Conservation (phyloP, 1,284 basidiomycete species). For the Hemileia vastatrix region DNA sequence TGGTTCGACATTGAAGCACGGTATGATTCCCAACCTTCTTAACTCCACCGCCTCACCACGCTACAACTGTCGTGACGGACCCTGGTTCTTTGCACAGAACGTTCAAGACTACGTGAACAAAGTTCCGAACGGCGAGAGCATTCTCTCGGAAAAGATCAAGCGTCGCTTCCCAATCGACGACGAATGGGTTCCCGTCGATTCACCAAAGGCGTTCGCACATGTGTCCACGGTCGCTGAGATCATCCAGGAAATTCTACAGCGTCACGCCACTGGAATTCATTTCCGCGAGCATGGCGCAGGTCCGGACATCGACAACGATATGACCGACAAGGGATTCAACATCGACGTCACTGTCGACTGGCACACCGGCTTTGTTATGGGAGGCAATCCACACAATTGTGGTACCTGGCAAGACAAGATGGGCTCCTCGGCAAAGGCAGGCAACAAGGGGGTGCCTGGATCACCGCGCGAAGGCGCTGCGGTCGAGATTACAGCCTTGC, state of each 20-base stretch:
- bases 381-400: constrained; percentile 38
- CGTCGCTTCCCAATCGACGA: constrained; percentile 37
- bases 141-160: constrained; percentile 33
- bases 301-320: constrained; percentile 36
- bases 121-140: constrained; percentile 33
- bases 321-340: constrained; percentile 39
- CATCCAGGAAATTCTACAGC: constrained; percentile 38
- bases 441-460: constrained; percentile 37
- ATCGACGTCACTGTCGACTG: constrained; percentile 39
- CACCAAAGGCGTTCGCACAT: constrained; percentile 33
- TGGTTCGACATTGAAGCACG: constrained; percentile 37
- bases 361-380: constrained; percentile 38
- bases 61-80: constrained; percentile 39
- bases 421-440: constrained; percentile 36
- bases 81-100: constrained; percentile 41
- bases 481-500: constrained; percentile 37
- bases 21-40: constrained; percentile 38
- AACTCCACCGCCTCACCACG: constrained; percentile 35
- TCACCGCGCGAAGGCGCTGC: constrained; percentile 38
- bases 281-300: constrained; percentile 40
- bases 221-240: constrained; percentile 35
- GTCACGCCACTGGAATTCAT: constrained; percentile 37
- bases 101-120: constrained; percentile 40
- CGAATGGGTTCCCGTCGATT: constrained; percentile 36
- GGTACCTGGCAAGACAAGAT: constrained; percentile 43